Percentiles rank a stretch among this genome's conserved stretches.
phyloP scores from a whole-genome alignment of 495 filamentous ascomycete species.

The Lasiosphaeria miniovina region DNA sequence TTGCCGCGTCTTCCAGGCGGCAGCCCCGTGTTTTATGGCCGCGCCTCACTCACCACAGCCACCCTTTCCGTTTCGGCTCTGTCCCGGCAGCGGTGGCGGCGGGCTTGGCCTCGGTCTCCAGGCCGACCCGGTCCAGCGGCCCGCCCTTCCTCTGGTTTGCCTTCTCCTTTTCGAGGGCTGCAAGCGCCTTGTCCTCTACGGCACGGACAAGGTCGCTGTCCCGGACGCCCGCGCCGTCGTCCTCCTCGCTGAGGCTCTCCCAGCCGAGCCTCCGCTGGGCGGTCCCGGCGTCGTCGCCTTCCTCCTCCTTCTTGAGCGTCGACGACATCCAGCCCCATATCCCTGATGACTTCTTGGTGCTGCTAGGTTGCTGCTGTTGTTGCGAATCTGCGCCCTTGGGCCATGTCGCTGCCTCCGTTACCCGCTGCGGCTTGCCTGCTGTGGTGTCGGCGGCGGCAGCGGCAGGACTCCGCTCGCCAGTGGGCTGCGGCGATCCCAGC shows the following conservation, averaged over 20 bases:
- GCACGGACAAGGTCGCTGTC: conserved; percentile 39
- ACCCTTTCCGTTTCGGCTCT: conserved; percentile 31
- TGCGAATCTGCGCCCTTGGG: conserved; percentile 7
- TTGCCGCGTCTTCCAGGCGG: no score
- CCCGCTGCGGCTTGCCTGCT: conserved; percentile 1
- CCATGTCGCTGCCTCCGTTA: conserved; percentile 17
- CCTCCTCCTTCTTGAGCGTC: conserved; percentile 59
- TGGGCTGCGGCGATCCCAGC: conserved; percentile 22
- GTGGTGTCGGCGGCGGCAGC: not conserved
- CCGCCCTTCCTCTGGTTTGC: conserved; percentile 49
- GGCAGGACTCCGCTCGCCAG: not conserved
- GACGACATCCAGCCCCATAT: conserved; percentile 40
- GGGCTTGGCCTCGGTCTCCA: conserved; percentile 14
- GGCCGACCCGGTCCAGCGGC: conserved; percentile 44
- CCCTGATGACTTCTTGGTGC: conserved; percentile 12
- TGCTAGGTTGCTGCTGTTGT: conserved; percentile 1
- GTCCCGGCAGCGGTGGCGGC: conserved; percentile 15
- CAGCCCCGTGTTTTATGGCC: no score
- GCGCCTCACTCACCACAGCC: conserved; percentile 24
- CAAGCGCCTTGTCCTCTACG: conserved; percentile 37
- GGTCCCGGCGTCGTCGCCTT: conserved; percentile 33
- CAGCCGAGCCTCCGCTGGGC: conserved; percentile 34
- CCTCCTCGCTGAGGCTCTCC: conserved; percentile 37
- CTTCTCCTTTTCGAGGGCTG: conserved; percentile 50
- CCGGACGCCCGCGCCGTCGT: conserved; percentile 32